These are phyloP conservation scores for Phytopythium kandeliae DNA, from an alignment of 352 stramenopile genomes.

Conservation along the genomic window DNA sequence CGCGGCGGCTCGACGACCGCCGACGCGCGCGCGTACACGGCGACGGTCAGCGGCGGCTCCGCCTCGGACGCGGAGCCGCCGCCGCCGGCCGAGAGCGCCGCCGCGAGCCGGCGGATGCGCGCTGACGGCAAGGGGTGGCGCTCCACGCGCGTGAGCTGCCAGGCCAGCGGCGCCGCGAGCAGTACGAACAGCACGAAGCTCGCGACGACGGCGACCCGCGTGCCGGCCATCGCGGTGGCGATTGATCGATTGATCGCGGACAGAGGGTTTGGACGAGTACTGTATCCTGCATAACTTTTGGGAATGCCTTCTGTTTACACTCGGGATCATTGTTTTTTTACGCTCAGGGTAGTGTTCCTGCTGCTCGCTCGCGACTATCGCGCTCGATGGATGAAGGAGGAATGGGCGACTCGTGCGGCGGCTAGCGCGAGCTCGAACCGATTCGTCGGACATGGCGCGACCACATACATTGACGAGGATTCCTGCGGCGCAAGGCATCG, in stretches of 20 bases:
- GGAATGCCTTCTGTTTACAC: too few species aligned
- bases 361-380: too few species aligned
- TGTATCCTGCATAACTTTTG: too few species aligned
- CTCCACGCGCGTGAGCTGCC: conserved; percentile 63
- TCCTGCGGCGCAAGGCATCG: too few species aligned
- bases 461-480: too few species aligned
- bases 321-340: too few species aligned
- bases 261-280: neutral
- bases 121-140: conserved; percentile 42
- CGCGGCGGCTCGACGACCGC: neutral
- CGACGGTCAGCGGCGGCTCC: conserved; percentile 3
- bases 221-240: conserved; percentile 44
- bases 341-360: too few species aligned
- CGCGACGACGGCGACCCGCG: conserved; percentile 66
- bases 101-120: conserved; percentile 49
- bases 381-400: too few species aligned
- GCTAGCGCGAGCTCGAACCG: too few species aligned
- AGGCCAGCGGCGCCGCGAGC: conserved; percentile 52
- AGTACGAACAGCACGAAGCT: conserved; percentile 71
- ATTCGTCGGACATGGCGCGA: too few species aligned
- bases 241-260: neutral
- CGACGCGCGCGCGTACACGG: conserved; percentile 9
- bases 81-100: conserved; percentile 5
- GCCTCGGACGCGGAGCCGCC: neutral
- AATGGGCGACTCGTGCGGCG: too few species aligned